Evolutionary conservation across 1,284 basidiomycete species (phyloP).

Genomic region (Cronartium quercuum): DNA sequence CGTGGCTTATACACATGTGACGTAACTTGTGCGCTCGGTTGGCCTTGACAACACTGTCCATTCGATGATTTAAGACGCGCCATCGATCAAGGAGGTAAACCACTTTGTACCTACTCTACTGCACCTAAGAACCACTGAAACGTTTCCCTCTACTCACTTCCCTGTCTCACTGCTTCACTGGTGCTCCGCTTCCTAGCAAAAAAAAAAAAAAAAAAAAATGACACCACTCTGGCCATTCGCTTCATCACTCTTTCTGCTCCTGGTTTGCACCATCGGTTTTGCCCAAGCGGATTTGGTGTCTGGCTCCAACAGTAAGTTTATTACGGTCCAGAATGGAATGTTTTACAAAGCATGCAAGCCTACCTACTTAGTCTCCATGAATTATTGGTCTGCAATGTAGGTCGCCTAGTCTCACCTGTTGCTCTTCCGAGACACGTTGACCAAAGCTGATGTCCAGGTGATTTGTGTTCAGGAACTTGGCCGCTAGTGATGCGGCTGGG

Average conservation of each 20-base stretch:
- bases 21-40: too few species aligned
- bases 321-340: slow-evolving; percentile 19
- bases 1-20: too few species aligned
- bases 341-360: slow-evolving; percentile 16
- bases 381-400: slow-evolving; percentile 35
- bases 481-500: slow-evolving; percentile 40
- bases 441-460: background rate
- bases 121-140: too few species aligned
- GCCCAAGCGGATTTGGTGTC: background rate
- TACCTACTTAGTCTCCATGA: slow-evolving; percentile 33
- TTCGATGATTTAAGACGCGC: too few species aligned
- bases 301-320: slow-evolving; percentile 2
- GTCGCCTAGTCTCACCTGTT: background rate
- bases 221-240: background rate
- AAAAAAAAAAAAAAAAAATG: background rate
- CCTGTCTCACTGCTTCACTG: too few species aligned
- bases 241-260: background rate
- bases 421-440: background rate
- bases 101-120: too few species aligned
- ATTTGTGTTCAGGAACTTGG: slow-evolving; percentile 42
- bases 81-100: too few species aligned
- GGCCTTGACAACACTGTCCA: too few species aligned
- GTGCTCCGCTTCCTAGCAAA: too few species aligned
- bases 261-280: background rate
- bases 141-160: too few species aligned